Conservation (phyloP, 148 eudicot genomes). For the Heliamphora exappendiculata region DNA sequence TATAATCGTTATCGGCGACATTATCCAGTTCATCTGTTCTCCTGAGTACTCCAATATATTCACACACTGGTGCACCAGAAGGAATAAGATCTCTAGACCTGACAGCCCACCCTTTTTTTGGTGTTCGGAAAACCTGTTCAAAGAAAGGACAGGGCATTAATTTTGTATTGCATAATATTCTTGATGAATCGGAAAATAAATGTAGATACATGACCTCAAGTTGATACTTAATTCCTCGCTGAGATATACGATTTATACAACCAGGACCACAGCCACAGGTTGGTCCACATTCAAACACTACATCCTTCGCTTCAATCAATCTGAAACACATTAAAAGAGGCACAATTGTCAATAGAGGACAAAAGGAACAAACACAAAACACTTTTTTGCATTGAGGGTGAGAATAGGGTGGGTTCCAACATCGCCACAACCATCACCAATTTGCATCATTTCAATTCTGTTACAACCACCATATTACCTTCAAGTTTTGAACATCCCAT, state of each 20-base stretch:
- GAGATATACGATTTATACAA: slow-evolving; percentile 38
- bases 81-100: slow-evolving; percentile 48
- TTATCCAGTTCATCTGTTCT: slow-evolving; percentile 44
- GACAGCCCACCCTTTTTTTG: slow-evolving; percentile 55
- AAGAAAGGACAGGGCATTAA: neutral
- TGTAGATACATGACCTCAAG: slow-evolving; percentile 33
- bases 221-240: slow-evolving; percentile 31
- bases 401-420: neutral
- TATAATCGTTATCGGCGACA: slow-evolving; percentile 33
- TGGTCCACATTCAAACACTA: slow-evolving; percentile 53
- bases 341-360: neutral
- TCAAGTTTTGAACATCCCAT: too few relatives aligned
- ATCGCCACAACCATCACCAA: neutral
- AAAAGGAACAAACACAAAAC: neutral
- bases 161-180: neutral
- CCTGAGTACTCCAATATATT: slow-evolving; percentile 38
- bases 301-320: slow-evolving; percentile 28
- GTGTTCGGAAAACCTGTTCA: slow-evolving; percentile 23
- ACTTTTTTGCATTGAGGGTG: neutral
- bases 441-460: neutral
- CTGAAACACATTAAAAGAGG: slow-evolving; percentile 6
- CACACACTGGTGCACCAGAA: slow-evolving; percentile 49
- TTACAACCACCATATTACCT: neutral
- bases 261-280: slow-evolving; percentile 36
- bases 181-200: neutral